Evolutionary conservation across 1,139 yeast species (phyloP).

Genomic region (Saccharomyces hybrid): DNA sequence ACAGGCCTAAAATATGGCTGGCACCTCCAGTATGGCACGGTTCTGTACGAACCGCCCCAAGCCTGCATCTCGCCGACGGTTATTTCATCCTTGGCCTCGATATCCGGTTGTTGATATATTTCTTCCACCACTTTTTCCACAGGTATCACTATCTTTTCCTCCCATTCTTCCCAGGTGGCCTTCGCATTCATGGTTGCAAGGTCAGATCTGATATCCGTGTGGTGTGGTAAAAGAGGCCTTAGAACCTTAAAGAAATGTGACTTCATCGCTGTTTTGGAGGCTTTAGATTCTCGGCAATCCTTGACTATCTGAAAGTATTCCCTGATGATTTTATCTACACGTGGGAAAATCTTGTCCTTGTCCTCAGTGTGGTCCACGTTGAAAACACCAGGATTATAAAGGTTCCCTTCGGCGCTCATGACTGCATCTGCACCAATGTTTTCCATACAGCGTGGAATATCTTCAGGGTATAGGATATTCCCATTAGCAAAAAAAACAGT

Average conservation of each 20-base stretch:
- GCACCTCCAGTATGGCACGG: slow-evolving; percentile 93
- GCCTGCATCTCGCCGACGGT: slow-evolving; percentile 46
- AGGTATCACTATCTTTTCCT: slow-evolving; percentile 48
- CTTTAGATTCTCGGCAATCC: slow-evolving; percentile 49
- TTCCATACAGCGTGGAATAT: slow-evolving; percentile 58
- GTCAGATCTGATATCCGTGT: slow-evolving; percentile 67
- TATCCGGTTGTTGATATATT: slow-evolving; percentile 39
- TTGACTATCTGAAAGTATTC: slow-evolving; percentile 86
- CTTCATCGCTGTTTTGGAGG: slow-evolving; percentile 78
- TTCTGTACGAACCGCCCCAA: slow-evolving; percentile 79
- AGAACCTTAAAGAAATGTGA: slow-evolving; percentile 85
- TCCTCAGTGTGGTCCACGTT: slow-evolving; percentile 32
- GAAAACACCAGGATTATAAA: slow-evolving; percentile 90
- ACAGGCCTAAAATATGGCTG: slow-evolving; percentile 92
- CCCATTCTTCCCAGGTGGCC: slow-evolving; percentile 53
- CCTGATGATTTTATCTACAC: slow-evolving; percentile 74
- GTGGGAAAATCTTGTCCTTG: slow-evolving; percentile 64
- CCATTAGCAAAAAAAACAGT: slow-evolving; percentile 94
- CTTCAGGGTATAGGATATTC: slow-evolving; percentile 77
- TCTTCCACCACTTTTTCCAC: slow-evolving; percentile 60
- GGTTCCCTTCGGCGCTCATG: slow-evolving; percentile 95
- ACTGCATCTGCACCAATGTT: slow-evolving; percentile 76
- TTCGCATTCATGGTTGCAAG: slow-evolving; percentile 48
- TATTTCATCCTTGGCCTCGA: slow-evolving; percentile 44
- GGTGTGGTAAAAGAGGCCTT: slow-evolving; percentile 66